These are phyloP conservation scores for Wickerhamomyces strasburgensis DNA, from an alignment of 805 yeast genomes.

Conservation along the genomic window DNA sequence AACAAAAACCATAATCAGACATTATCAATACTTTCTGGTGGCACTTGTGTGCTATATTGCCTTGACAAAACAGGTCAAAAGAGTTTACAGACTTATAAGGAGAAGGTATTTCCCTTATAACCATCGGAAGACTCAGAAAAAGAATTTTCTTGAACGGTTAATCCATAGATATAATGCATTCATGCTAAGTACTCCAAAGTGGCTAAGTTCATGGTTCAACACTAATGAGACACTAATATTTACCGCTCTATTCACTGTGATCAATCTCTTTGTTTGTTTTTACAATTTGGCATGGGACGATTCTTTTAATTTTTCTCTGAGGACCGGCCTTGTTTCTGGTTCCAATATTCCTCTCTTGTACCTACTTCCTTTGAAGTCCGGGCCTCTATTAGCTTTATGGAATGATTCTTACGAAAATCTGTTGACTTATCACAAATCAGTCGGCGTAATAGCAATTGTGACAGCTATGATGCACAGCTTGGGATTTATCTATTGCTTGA, in stretches of 20 bases:
- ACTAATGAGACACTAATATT: conserved; percentile 12
- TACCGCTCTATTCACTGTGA: conserved; percentile 9
- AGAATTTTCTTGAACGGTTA: conserved; percentile 1
- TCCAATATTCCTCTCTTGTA: conserved; percentile 25
- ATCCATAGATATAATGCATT: conserved; percentile 2
- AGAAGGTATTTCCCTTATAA: too few relatives aligned
- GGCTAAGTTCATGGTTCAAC: conserved; percentile 13
- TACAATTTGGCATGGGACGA: conserved; percentile 20
- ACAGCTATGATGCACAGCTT: conserved; percentile 18
- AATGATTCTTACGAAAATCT: conserved; percentile 21
- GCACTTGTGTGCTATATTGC: conserved; percentile 1
- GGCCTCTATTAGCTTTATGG: conserved; percentile 18
- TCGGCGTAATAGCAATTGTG: conserved; percentile 18
- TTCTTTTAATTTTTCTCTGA: conserved; percentile 21
- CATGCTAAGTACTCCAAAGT: conserved; percentile 6
- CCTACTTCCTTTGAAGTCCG: conserved; percentile 23
- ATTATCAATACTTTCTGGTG: conserved; percentile 19
- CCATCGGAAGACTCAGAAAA: background rate
- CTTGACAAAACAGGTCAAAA: background rate
- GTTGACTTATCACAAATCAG: conserved; percentile 22
- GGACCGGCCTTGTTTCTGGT: conserved; percentile 23
- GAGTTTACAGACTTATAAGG: too few relatives aligned
- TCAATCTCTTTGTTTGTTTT: conserved; percentile 14
- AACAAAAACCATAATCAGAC: conserved; percentile 18
- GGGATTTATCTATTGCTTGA: conserved; percentile 16